Base-by-base conservation (phyloP, 2,329 filamentous ascomycete species). In the Acrocalymma vagum region DNA sequence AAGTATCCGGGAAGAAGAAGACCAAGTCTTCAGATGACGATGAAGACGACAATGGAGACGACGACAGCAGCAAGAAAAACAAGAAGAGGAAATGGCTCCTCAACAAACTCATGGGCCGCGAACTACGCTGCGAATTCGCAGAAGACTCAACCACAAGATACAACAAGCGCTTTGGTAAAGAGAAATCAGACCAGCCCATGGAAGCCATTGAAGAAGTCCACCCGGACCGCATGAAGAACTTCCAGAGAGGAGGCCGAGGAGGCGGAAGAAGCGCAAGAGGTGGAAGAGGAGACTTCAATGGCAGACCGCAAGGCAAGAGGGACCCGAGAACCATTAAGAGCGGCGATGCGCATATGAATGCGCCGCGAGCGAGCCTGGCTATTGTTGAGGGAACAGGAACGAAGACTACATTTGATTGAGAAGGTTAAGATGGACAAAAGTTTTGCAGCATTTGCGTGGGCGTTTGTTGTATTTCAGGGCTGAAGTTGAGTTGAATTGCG, bases 111-210 rank as follows among this genome's bases (percentile, higher is more conserved):
- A 77, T 87, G 35, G 91, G 92, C 18, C 83, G 94, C 20, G 80
- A 85, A 50, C 78, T 99, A 54, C 89, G 93, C 66, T 85, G 94
- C 67, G 93, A 99, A 69, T 91, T 93, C 60, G 94, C 94, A 14
- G 94, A 99, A 73, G 94, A 97, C 69, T 84, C 92, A 43, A 85
- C 90, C 56, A 83, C 84, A 22, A 78, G 94, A 42, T 99, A 99
- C 72, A 93, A 93, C 77, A 99, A 97, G 78, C 84, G 94, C 2
- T 97, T 88, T 63, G 88, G 90, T 51, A 93, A 92, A 69, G 86
- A 86, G 26, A 80, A 78, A 21, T n/a, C n/a, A n/a, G n/a, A n/a
- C n/a, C 58, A 51, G 23, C 37, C 29, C 10, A n/a, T n/a, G n/a
- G 60, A 52, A 11, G 50, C 54, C 5, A 48, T 57, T 9, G 55